Conservation (phyloP, 257 asterid genomes). For the Lavandula angustifolia region DNA sequence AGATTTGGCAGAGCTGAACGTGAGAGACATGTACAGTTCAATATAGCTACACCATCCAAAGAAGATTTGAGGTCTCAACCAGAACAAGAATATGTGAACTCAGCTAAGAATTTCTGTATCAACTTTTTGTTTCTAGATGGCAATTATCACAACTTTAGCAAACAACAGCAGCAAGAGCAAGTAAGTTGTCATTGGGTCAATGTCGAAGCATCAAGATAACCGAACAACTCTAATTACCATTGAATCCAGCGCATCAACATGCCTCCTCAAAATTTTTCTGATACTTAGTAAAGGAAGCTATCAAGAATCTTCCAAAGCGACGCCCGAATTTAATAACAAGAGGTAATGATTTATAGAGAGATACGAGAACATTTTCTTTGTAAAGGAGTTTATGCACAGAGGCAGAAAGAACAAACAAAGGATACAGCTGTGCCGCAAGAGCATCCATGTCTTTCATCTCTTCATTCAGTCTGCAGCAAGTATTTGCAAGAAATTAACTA, state of each 20-base stretch:
- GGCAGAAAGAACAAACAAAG: constrained; percentile 37
- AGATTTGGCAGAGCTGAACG: background rate
- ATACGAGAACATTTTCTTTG: background rate
- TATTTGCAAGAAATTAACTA: constrained; percentile 11
- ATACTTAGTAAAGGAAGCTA: constrained; percentile 44
- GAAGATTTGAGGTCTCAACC: too few relatives aligned
- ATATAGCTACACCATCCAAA: background rate
- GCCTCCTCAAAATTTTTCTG: constrained; percentile 79
- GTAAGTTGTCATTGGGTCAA: background rate
- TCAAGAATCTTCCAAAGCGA: background rate
- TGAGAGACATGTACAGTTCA: background rate
- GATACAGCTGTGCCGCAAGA: constrained; percentile 85
- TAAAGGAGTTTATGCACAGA: background rate
- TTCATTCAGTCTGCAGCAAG: constrained; percentile 75
- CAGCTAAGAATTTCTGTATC: background rate
- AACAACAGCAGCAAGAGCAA: background rate
- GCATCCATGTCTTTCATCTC: constrained; percentile 85
- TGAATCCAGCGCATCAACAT: constrained; percentile 83
- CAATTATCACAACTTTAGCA: background rate
- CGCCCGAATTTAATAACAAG: background rate
- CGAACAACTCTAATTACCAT: constrained; percentile 68
- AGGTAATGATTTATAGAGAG: background rate
- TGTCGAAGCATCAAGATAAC: constrained; percentile 47
- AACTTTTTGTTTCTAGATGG: background rate
- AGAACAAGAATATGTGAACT: background rate